Evolutionary conservation across 306 rosid genomes (phyloP).

Genomic region (Luffa aegyptiaca): DNA sequence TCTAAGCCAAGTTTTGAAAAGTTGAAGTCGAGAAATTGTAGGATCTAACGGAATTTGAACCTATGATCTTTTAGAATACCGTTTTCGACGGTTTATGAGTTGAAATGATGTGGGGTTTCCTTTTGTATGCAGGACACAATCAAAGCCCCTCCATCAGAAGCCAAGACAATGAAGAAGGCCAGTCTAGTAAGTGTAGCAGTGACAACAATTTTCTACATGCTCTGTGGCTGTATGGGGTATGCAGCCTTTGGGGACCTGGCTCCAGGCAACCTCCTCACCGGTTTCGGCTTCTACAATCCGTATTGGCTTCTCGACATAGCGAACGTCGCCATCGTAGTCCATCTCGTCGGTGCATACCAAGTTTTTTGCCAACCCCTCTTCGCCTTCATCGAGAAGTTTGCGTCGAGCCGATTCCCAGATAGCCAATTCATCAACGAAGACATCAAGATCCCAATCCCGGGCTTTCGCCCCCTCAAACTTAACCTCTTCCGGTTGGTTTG

Average conservation of each 20-base stretch:
- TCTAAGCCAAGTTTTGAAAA: no score
- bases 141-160: constrained; percentile 76
- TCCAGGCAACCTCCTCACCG: constrained; percentile 80
- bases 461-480: constrained; percentile 25
- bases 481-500: constrained; percentile 42
- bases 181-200: constrained; percentile 36
- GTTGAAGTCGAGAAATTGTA: no score
- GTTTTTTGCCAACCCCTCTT: constrained; percentile 68
- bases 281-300: constrained; percentile 74
- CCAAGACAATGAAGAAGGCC: constrained; percentile 78
- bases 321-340: constrained; percentile 70
- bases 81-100: neutral
- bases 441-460: constrained; percentile 34
- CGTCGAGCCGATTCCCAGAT: constrained; percentile 31
- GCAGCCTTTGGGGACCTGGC: constrained; percentile 74
- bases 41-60: neutral
- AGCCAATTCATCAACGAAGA: constrained; percentile 30
- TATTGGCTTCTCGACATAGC: constrained; percentile 79
- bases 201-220: constrained; percentile 59
- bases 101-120: neutral
- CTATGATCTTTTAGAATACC: no score
- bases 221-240: constrained; percentile 78
- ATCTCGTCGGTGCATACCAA: constrained; percentile 84
- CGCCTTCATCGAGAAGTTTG: constrained; percentile 52
- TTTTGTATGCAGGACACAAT: constrained; percentile 48